phyloP scores from a whole-genome alignment of 768 basidiomycete genomes.

The Coprinopsis sp. region DNA sequence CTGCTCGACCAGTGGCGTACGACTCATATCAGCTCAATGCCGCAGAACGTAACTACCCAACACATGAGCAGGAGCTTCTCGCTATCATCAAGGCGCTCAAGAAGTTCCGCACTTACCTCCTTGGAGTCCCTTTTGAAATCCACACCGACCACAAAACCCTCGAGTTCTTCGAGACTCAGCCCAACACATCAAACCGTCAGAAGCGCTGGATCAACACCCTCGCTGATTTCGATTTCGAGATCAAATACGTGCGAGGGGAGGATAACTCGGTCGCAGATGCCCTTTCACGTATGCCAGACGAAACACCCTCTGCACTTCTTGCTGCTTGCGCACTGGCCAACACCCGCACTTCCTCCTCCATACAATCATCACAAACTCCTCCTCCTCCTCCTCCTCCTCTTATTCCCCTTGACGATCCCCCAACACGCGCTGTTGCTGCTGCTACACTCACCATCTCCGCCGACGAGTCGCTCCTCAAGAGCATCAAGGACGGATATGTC shows the following conservation, averaged over 20 bases:
- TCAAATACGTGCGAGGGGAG: constrained; percentile 30
- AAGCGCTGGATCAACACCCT: constrained; percentile 31
- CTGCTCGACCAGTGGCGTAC: constrained; percentile 28
- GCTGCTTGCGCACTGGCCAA: no score
- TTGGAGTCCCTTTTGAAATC: constrained; percentile 21
- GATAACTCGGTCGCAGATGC: constrained; percentile 34
- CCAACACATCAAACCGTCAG: constrained; percentile 28
- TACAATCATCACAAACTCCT: no score
- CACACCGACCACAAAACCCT: constrained; percentile 36
- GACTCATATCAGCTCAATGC: constrained; percentile 22
- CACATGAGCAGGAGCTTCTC: constrained; percentile 35
- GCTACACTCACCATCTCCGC: no score
- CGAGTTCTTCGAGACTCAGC: constrained; percentile 27
- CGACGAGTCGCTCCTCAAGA: no score
- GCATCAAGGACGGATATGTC: background rate
- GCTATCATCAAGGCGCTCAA: constrained; percentile 28
- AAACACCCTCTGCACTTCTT: background rate
- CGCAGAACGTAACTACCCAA: constrained; percentile 30
- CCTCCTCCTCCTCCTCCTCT: no score
- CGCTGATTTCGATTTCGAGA: constrained; percentile 28
- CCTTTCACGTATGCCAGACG: constrained; percentile 21
- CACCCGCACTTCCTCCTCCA: no score
- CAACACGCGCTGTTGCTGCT: no score
- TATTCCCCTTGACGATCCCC: no score
- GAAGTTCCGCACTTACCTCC: constrained; percentile 22